Evolutionary conservation across 2,329 filamentous ascomycete species (phyloP), one percentile per base, ranked within the genome.

Genomic region (Cladosporium cucumerinum): DNA sequence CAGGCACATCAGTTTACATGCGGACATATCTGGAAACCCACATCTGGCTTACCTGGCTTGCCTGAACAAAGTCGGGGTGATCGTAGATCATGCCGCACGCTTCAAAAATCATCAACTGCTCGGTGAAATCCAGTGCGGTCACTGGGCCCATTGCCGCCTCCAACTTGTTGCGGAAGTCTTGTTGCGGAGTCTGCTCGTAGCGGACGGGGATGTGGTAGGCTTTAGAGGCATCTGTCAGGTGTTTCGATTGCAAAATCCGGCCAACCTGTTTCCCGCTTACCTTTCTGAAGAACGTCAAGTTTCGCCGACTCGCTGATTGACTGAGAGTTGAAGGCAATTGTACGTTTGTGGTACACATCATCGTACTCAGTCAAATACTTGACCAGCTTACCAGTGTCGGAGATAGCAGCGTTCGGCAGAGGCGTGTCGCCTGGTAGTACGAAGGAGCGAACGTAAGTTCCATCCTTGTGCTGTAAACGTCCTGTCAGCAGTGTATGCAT

Each of bases 71-170:
- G 14, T 39, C 49, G 2, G 49, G 25, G 26, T 48, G 18, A 11
- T 62, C 60, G 26, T 62, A 62, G 8, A 62, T 62, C 60, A 62
- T 62, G 23, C 60, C 60, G 39, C 49, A 55, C 14, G 26, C 36
- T n/a, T 62, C 60, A 36, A 62, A 62, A 18, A 62, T 54, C 60
- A 62, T 62, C 60, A 62, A n/a, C 18, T 62, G 60, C 49, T 62
- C 60, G 18, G 60, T 62, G 25, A 62, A 62, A 26, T 62, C 60
- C 23, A 62, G 34, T 5, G 60, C 60, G 18, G 60, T 62, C 23
- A 62, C 49, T 5, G 32, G 28, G 26, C 60, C 60, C 60, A 62
- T 62, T 23, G n/a, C 23, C 18, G 49, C 49, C 21, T 54, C 60
- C 18, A 62, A 12, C 5, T 34, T 62, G 32, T 43, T 34, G 11